Percentiles rank a stretch among this genome's conserved stretches.
phyloP scores from a whole-genome alignment of 176 grass and related monocot genomes.

The Oryza australiensis region DNA sequence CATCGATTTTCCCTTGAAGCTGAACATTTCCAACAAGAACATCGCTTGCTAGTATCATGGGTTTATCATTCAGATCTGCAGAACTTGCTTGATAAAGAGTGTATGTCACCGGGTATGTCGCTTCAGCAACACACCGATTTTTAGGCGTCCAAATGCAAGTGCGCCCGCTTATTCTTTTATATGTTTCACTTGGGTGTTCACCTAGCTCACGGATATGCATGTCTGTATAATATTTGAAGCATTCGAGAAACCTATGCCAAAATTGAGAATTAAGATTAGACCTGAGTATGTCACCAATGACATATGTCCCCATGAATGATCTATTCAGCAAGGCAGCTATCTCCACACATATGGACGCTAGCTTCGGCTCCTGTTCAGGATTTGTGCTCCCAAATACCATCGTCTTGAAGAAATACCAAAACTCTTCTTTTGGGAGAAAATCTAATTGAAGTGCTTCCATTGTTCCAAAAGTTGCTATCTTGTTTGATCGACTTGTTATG shows the following conservation, averaged over 20 bases:
- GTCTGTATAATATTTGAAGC: background rate
- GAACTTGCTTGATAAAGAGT: background rate
- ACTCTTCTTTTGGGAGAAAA: background rate
- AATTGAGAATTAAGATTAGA: background rate
- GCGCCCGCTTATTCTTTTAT: too few species aligned
- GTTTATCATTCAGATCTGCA: background rate
- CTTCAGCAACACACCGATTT: background rate
- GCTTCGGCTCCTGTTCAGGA: background rate
- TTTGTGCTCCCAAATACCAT: conserved; percentile 2
- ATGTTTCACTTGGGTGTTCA: background rate
- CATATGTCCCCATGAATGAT: background rate
- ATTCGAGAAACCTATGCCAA: background rate
- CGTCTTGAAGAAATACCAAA: conserved; percentile 22
- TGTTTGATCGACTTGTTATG: background rate
- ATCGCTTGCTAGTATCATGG: background rate
- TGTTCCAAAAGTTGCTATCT: background rate
- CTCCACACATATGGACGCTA: background rate
- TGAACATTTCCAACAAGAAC: background rate
- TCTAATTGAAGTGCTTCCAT: background rate
- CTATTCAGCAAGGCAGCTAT: accelerated
- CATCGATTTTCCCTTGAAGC: background rate
- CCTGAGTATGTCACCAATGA: background rate
- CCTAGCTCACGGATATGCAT: background rate
- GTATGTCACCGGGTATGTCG: background rate
- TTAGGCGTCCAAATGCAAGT: background rate